Conservation (phyloP, 129 eudicot genomes). For the Flaveria robusta region DNA sequence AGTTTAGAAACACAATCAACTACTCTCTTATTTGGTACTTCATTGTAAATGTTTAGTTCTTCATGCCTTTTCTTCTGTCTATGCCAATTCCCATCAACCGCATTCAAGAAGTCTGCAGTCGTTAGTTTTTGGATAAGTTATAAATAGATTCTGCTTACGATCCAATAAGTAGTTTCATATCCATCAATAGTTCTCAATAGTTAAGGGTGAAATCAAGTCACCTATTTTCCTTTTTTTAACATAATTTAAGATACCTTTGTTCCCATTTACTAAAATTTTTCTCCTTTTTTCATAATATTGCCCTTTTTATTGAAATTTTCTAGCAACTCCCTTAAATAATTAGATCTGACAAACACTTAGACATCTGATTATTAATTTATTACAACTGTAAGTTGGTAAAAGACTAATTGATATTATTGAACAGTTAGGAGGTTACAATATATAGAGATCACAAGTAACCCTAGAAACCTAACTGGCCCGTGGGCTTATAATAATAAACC, state of each 20-base stretch:
- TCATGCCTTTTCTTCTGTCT: background rate
- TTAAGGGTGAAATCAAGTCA: background rate
- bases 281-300: background rate
- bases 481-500: no score
- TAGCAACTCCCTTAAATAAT: background rate
- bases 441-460: no score
- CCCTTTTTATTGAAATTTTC: background rate
- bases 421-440: no score
- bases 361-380: background rate
- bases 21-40: background rate
- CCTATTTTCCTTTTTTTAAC: background rate
- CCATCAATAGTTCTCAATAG: background rate
- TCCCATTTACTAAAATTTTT: background rate
- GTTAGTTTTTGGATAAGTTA: background rate
- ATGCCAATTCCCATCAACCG: background rate
- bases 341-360: background rate
- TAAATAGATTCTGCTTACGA: background rate
- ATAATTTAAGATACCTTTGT: background rate
- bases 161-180: conserved; percentile 2
- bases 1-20: background rate
- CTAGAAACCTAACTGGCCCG: no score
- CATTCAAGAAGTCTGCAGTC: background rate
- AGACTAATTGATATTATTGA: no score
- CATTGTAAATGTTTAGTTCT: background rate
- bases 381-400: no score